phyloP scores from a whole-genome alignment of 768 basidiomycete genomes.

The Clavulina sp. region DNA sequence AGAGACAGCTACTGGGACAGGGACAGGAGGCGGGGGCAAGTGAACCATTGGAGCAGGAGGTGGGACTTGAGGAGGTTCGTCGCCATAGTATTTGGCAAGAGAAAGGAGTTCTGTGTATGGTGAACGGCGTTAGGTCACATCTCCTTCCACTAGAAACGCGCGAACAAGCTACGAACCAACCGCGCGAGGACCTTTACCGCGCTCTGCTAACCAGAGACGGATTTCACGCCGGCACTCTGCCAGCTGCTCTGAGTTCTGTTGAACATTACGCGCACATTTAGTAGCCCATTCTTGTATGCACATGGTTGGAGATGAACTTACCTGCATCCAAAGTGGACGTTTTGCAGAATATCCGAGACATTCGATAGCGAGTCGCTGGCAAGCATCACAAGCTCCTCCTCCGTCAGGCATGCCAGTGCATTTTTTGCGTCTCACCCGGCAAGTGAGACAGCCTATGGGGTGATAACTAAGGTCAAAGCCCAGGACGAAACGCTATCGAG shows the following conservation, averaged over 20 bases:
- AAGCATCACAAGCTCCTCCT: neutral
- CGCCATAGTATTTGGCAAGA: neutral
- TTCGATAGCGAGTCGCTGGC: neutral
- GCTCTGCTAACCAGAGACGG: neutral
- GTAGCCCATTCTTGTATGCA: neutral
- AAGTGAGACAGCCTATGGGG: constrained; percentile 1
- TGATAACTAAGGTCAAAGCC: too few relatives aligned
- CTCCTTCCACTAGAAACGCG: neutral
- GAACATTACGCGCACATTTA: neutral
- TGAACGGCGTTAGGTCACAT: neutral
- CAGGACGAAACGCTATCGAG: too few relatives aligned
- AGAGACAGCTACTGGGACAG: too few relatives aligned
- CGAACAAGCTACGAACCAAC: neutral
- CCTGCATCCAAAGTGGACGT: constrained; percentile 1
- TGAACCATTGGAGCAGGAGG: too few relatives aligned
- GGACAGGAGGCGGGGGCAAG: too few relatives aligned
- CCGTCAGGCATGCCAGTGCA: neutral
- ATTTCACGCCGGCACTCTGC: neutral
- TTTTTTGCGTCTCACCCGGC: neutral
- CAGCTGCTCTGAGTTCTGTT: neutral
- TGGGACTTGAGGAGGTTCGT: too few relatives aligned
- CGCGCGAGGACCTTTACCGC: neutral
- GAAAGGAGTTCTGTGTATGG: neutral
- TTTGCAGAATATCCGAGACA: constrained; percentile 1
- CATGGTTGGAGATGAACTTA: neutral